Evolutionary conservation across 768 basidiomycete species (phyloP), one percentile per base, ranked within the genome.

Genomic region (Russula foetens): DNA sequence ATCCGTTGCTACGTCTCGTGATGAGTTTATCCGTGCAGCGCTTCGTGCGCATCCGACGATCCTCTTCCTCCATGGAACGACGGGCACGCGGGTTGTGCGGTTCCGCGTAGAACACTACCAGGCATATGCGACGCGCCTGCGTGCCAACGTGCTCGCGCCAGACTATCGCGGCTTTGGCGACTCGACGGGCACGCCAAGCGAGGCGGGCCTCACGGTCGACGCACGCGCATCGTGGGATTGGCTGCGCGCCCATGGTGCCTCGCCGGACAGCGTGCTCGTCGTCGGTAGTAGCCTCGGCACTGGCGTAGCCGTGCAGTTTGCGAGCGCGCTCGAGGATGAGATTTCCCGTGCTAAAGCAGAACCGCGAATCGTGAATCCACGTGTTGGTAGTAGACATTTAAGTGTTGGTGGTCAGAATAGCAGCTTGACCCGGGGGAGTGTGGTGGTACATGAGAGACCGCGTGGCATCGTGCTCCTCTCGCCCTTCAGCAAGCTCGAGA

Each of bases 151-250:
- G 11, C 75, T 98, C 28, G 84, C 84, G 1, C 83, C 93, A 39
- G 96, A 98, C 73, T 98, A 98, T 70, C 83, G 95, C 53, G 95
- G 95, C 1, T 98, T 89, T 68, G 96, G 77, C 0, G 94, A 98
- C 68, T 95, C 92, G 52, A 79, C 81, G 1, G 92, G 92, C 0
- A 72, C 72, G 0, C 96, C 96, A 0, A 85, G 81, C 26, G 88
- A 95, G 71, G 72, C 71, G 14, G 96, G 95, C 0, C 75, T 98
- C 0, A 71, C 82, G 1, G 72, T 69, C 1, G 90, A 98, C 69
- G 91, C 90, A 1, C 76, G 82, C 35, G 81, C 90, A 0, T 91
- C 86, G 0, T 96, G 85, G 81, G 81, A 90, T 67, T 97, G 87
- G 86, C 72, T 94, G 3, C 67, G 83, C 7, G 69, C 71, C 9